These are phyloP conservation scores for Hsuehochloa calcarea DNA, from an alignment of 176 grass and related monocot species.

Conservation along the genomic window DNA sequence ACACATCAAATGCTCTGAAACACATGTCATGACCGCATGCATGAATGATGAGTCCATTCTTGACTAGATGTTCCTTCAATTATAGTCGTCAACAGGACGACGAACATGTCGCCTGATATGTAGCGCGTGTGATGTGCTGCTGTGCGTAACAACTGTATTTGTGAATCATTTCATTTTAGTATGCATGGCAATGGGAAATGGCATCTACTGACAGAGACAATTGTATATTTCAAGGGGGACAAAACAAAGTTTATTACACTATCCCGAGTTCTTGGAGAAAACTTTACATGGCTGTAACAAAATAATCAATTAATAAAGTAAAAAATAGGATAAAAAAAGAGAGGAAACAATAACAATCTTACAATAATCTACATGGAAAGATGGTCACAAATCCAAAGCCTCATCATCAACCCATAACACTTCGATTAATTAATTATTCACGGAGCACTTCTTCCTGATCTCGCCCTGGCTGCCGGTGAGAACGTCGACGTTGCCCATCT, in stretches of 20 bases:
- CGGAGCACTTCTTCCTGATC: conserved; percentile 68
- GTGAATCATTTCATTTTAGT: neutral
- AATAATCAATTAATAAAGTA: conserved; percentile 30
- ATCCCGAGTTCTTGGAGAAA: neutral
- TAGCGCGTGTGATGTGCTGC: conserved; percentile 34
- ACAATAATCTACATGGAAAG: conserved; percentile 1
- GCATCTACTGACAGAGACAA: neutral
- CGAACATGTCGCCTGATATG: conserved; percentile 4
- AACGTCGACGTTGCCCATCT: conserved; percentile 54
- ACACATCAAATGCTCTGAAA: conserved; percentile 11
- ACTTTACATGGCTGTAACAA: conserved; percentile 38
- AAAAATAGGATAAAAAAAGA: neutral
- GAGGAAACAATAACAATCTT: neutral
- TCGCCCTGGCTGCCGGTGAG: conserved; percentile 60
- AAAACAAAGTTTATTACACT: conserved; percentile 27
- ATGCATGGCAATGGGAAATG: neutral
- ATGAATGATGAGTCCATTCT: conserved; percentile 30
- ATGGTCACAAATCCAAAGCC: neutral
- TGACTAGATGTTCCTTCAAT: conserved; percentile 20
- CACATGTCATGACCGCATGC: neutral
- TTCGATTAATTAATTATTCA: conserved; percentile 33
- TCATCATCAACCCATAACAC: neutral
- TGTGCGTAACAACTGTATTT: conserved; percentile 8
- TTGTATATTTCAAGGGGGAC: neutral
- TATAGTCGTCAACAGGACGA: conserved; percentile 5